A percentile compares a stretch with the other conserved stretches of the same genome.
phyloP scores from a whole-genome alignment of 2,329 filamentous ascomycete genomes.

The Scedosporium minutisporum region DNA sequence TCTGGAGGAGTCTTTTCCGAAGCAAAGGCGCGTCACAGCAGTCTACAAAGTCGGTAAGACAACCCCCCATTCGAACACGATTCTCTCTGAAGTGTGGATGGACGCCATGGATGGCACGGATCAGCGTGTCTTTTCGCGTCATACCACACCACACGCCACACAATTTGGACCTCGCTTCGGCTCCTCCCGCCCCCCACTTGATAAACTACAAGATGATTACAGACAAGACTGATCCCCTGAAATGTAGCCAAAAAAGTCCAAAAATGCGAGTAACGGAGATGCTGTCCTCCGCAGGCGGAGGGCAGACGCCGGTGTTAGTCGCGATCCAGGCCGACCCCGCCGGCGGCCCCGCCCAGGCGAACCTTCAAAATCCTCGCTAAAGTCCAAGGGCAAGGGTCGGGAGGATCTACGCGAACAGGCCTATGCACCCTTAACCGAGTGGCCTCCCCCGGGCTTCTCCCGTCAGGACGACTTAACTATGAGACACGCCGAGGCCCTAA shows the following conservation, averaged over 20 bases:
- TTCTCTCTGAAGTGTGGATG: background rate
- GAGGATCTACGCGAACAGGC: slow-evolving; percentile 21
- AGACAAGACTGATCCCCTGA: slow-evolving; percentile 9
- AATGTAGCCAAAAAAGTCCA: slow-evolving; percentile 21
- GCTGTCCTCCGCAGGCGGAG: slow-evolving; percentile 16
- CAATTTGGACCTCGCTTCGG: too few species aligned
- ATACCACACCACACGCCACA: background rate
- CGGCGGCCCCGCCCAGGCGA: slow-evolving; percentile 33
- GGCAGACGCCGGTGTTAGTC: slow-evolving; percentile 4
- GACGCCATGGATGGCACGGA: background rate
- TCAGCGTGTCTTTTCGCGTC: background rate
- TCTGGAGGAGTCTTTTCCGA: slow-evolving; percentile 40
- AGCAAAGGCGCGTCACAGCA: slow-evolving; percentile 28
- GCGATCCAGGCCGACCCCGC: slow-evolving; percentile 18
- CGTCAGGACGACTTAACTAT: slow-evolving; percentile 40
- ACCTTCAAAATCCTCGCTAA: slow-evolving; percentile 13
- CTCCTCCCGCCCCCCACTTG: too few species aligned
- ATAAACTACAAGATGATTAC: too few species aligned
- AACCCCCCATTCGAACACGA: slow-evolving; percentile 11
- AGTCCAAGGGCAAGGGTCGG: slow-evolving; percentile 28
- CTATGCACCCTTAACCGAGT: slow-evolving; percentile 20
- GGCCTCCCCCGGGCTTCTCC: slow-evolving; percentile 46
- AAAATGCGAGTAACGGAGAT: slow-evolving; percentile 19
- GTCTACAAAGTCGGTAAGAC: slow-evolving; percentile 23
- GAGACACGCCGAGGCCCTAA: slow-evolving; percentile 45